phyloP scores from a whole-genome alignment of 2,329 filamentous ascomycete genomes.

The Scedosporium minutisporum region DNA sequence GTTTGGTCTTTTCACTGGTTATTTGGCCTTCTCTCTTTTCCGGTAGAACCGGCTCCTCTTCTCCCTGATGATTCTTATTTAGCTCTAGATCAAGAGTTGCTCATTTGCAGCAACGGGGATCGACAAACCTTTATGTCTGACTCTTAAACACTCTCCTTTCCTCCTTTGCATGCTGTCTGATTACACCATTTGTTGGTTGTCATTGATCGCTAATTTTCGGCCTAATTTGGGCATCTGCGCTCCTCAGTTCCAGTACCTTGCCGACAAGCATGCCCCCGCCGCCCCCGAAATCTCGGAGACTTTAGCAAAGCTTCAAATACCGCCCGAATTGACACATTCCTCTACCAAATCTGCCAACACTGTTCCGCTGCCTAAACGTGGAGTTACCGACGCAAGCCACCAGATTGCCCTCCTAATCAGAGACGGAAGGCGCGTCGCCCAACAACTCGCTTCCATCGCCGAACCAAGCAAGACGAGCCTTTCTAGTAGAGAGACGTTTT shows the following conservation, averaged over 20 bases:
- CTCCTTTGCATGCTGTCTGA: not conserved
- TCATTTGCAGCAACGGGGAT: conserved; percentile 43
- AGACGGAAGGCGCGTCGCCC: conserved; percentile 51
- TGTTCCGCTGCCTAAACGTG: conserved; percentile 45
- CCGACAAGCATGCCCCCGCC: conserved; percentile 58
- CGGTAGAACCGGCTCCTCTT: conserved; percentile 4
- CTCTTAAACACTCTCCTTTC: conserved; percentile 8
- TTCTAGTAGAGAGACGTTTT: conserved; percentile 36
- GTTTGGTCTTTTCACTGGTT: not conserved
- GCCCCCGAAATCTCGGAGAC: conserved; percentile 58
- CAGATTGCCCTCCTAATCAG: conserved; percentile 54
- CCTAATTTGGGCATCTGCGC: not conserved
- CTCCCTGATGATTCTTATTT: conserved; percentile 38
- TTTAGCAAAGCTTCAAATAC: conserved; percentile 56
- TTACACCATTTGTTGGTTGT: not conserved
- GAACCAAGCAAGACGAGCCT: conserved; percentile 40
- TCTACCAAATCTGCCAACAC: conserved; percentile 37
- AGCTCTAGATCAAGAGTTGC: conserved; percentile 81
- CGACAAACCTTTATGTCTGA: conserved; percentile 45
- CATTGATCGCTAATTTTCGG: not conserved
- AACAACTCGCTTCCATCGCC: conserved; percentile 37
- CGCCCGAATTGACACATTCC: conserved; percentile 38
- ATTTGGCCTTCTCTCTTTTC: not conserved
- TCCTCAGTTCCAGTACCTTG: conserved; percentile 50
- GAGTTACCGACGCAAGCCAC: conserved; percentile 35